phyloP scores from a whole-genome alignment of 2,329 filamentous ascomycete genomes.

The Dactylella cylindrospora region DNA sequence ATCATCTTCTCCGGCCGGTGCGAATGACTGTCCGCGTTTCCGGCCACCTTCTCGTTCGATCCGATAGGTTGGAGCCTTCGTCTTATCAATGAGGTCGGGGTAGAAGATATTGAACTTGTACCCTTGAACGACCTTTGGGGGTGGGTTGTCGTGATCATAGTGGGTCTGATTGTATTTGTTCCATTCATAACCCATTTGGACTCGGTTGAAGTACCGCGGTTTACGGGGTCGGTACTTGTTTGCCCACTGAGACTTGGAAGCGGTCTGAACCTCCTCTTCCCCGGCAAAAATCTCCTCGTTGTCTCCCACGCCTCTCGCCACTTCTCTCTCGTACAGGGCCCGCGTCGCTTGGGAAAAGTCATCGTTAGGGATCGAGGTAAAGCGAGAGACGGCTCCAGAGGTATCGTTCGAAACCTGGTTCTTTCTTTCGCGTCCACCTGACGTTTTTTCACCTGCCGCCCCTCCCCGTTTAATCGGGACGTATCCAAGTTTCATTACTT shows the following conservation, averaged over 20 bases:
- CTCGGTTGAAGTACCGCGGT: constrained; percentile 94
- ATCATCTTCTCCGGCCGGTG: constrained; percentile 91
- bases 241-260: constrained; percentile 72
- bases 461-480: constrained; percentile 61
- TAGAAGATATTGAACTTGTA: constrained; percentile 99
- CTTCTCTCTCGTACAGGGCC: constrained; percentile 87
- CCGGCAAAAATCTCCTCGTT: constrained; percentile 94
- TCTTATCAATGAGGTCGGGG: constrained; percentile 91
- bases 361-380: constrained; percentile 68
- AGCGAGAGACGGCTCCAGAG: constrained; percentile 59
- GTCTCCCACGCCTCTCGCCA: constrained; percentile 84
- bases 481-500: constrained; percentile 66
- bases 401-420: constrained; percentile 14
- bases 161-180: constrained; percentile 99
- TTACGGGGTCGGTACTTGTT: constrained; percentile 85
- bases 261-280: constrained; percentile 72
- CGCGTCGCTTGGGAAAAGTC: constrained; percentile 85
- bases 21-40: constrained; percentile 85
- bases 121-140: constrained; percentile 95
- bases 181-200: constrained; percentile 99
- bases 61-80: constrained; percentile 90
- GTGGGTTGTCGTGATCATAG: constrained; percentile 97
- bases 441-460: constrained; percentile 49
- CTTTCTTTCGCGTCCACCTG: constrained; percentile 50
- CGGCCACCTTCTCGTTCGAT: constrained; percentile 92